A percentile compares a stretch with the other conserved stretches of the same genome.
Evolutionary conservation across 148 eudicot genomes (phyloP).

Genomic region (Rhododendron williamsianum): DNA sequence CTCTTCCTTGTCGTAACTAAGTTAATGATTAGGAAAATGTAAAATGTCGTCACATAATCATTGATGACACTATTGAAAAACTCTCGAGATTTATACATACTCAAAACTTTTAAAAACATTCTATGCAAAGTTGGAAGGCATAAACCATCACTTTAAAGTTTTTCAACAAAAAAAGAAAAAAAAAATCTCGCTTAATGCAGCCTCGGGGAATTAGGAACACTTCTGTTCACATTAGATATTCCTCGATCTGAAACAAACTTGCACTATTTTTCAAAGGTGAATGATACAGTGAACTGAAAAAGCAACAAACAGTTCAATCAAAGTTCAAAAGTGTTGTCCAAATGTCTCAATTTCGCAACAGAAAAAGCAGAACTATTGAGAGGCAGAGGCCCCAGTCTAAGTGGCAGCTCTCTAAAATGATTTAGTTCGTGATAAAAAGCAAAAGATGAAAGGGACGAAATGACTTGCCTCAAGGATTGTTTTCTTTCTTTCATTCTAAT

Average conservation of each 20-base stretch:
- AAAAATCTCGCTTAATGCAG: too few relatives aligned
- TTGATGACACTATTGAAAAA: background rate
- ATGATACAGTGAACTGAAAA: background rate
- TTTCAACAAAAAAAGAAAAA: too few relatives aligned
- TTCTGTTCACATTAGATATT: too few relatives aligned
- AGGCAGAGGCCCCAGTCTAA: background rate
- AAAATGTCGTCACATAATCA: background rate
- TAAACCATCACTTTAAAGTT: too few relatives aligned
- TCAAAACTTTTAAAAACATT: too few relatives aligned
- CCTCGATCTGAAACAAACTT: background rate
- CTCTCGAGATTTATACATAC: too few relatives aligned
- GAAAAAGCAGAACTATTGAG: background rate
- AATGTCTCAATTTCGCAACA: background rate
- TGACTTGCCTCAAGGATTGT: background rate
- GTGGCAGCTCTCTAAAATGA: background rate
- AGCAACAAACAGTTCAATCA: background rate
- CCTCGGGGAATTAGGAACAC: too few relatives aligned
- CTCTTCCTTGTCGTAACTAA: background rate
- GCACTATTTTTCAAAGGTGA: background rate
- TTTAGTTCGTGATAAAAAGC: background rate
- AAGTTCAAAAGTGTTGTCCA: background rate
- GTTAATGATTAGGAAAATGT: background rate
- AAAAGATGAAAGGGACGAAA: constrained; percentile 3
- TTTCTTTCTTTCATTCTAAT: constrained; percentile 10
- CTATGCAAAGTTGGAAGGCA: too few relatives aligned